phyloP scores from a whole-genome alignment of 164 flowering plant species.

The Piper betle region DNA sequence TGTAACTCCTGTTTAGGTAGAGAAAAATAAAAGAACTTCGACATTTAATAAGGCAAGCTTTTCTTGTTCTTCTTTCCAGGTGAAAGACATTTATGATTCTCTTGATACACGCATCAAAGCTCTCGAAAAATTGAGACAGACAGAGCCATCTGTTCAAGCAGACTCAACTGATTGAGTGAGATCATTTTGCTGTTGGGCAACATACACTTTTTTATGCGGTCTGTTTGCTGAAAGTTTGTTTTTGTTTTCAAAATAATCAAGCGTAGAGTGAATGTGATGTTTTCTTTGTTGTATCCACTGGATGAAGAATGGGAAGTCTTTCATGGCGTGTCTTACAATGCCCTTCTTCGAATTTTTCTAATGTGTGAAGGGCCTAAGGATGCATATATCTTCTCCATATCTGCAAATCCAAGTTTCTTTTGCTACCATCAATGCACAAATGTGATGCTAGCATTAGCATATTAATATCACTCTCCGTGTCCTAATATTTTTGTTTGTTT shows the following conservation, averaged over 20 bases:
- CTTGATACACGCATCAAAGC: slow-evolving; percentile 37
- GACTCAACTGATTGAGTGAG: slow-evolving; percentile 33
- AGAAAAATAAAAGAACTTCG: not conserved
- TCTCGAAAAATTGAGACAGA: slow-evolving; percentile 42
- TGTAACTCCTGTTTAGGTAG: not conserved
- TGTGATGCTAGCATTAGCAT: too few species aligned
- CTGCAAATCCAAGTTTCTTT: too few species aligned
- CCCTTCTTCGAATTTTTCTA: not conserved
- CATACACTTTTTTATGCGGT: not conserved
- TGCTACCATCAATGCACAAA: too few species aligned
- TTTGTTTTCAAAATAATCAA: not conserved
- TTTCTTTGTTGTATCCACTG: not conserved
- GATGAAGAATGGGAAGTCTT: not conserved
- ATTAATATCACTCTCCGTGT: too few species aligned
- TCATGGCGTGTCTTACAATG: not conserved
- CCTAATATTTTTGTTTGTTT: too few species aligned
- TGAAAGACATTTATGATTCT: slow-evolving; percentile 39
- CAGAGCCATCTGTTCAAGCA: slow-evolving; percentile 23
- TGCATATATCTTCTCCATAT: too few species aligned
- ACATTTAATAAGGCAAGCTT: too few species aligned
- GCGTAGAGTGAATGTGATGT: not conserved
- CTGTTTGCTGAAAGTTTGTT: not conserved
- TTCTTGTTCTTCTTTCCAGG: slow-evolving; percentile 16
- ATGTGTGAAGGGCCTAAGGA: not conserved
- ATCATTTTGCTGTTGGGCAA: not conserved